phyloP scores from a whole-genome alignment of 2,329 filamentous ascomycete species.

The Talaromyces sp. region DNA sequence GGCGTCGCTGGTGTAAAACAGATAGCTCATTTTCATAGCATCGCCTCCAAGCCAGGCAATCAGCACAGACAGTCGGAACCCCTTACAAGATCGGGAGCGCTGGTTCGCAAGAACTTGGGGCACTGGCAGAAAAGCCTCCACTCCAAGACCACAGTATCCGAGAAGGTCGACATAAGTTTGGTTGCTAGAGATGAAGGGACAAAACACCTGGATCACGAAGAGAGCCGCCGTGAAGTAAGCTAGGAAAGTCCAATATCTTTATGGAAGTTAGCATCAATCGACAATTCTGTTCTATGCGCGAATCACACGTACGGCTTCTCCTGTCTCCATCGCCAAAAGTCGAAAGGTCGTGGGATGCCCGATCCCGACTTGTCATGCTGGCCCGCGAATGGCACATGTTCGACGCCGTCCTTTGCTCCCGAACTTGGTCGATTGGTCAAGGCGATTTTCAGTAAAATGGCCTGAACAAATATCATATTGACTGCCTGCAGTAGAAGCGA shows the following conservation, averaged over 20 bases:
- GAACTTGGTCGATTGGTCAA: constrained; percentile 49
- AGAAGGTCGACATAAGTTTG: constrained; percentile 38
- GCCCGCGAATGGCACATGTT: constrained; percentile 37
- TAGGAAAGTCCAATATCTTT: constrained; percentile 53
- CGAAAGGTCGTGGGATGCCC: constrained; percentile 46
- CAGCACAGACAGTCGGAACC: constrained; percentile 44
- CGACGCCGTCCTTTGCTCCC: constrained; percentile 31
- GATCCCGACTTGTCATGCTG: constrained; percentile 17
- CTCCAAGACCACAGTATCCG: constrained; percentile 40
- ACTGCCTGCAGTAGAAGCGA: constrained; percentile 55
- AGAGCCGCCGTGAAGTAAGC: constrained; percentile 47
- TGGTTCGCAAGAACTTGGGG: constrained; percentile 45
- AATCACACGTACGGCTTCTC: constrained; percentile 41
- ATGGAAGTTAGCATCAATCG: neutral
- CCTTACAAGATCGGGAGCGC: constrained; percentile 42
- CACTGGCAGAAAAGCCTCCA: constrained; percentile 43
- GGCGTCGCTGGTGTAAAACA: constrained; percentile 38
- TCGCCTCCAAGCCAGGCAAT: constrained; percentile 45
- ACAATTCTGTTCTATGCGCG: neutral
- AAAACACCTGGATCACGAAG: constrained; percentile 47
- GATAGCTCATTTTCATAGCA: constrained; percentile 46
- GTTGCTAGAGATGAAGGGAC: constrained; percentile 42
- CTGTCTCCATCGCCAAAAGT: constrained; percentile 59
- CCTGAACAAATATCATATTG: constrained; percentile 55
- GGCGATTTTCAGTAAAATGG: constrained; percentile 55